Evolutionary conservation across 495 filamentous ascomycete species (phyloP).

Genomic region (Chlorociboria aeruginascens): DNA sequence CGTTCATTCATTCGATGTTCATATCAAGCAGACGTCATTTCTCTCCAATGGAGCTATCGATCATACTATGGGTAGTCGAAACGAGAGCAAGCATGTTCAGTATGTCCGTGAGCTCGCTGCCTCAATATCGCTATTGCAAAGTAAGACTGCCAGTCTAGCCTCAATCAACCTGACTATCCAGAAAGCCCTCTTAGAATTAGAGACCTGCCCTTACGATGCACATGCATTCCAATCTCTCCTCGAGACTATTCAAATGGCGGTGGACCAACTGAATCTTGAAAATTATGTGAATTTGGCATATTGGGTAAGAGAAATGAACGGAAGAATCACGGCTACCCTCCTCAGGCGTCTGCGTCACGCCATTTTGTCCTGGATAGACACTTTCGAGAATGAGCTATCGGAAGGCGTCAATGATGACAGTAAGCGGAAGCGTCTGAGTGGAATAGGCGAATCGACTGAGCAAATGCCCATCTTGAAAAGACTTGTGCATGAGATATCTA

Average conservation of each 20-base stretch:
- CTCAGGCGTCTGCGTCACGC: conserved; percentile 67
- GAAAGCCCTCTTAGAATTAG: conserved; percentile 70
- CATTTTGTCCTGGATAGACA: conserved; percentile 69
- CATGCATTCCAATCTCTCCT: conserved; percentile 67
- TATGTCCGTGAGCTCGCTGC: conserved; percentile 88
- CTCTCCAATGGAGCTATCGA: conserved; percentile 50
- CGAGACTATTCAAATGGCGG: conserved; percentile 71
- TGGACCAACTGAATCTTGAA: conserved; percentile 92
- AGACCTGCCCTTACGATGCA: conserved; percentile 69
- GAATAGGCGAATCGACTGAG: conserved; percentile 26
- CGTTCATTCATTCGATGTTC: conserved; percentile 88
- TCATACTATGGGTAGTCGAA: conserved; percentile 39
- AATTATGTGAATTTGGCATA: conserved; percentile 81
- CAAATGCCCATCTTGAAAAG: conserved; percentile 44
- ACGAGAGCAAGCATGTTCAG: conserved; percentile 87
- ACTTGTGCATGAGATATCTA: conserved; percentile 81
- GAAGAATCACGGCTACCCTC: conserved; percentile 65
- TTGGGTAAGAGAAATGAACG: conserved; percentile 83
- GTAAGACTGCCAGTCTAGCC: conserved; percentile 65
- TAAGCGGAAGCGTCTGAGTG: conserved; percentile 30
- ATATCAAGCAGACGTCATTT: conserved; percentile 54
- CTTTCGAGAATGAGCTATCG: conserved; percentile 53
- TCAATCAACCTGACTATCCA: conserved; percentile 74
- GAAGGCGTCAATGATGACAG: conserved; percentile 30
- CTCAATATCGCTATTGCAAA: conserved; percentile 73